Base-by-base conservation (phyloP, 495 filamentous ascomycete genomes). In the Paragyromitra xinjiangensis region DNA sequence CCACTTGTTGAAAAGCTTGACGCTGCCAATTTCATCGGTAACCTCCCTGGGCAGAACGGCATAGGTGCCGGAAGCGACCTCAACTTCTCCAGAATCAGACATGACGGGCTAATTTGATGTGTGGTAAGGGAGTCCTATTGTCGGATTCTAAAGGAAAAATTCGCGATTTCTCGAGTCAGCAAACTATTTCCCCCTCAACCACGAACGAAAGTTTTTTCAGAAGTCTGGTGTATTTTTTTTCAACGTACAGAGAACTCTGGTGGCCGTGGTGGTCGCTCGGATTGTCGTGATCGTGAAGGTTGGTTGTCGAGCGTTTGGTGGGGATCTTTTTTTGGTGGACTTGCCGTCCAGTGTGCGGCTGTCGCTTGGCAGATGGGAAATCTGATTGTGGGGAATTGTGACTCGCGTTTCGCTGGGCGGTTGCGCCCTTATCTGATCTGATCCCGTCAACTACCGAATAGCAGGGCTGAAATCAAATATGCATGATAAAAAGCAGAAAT, bases 1-100 rank as follows among this genome's bases (percentile, higher is more conserved):
- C 89, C 91, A 94, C 84, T 92, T 93, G 88, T 92, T 97, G 92
- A 99, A 99, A 78, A 99, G 92, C 91, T 97, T 97, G 84, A 96
- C 89, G 87, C 88, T 91, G 84, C 95, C 95, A 88, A 95, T 90
- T 87, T 97, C 93, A 78, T 90, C 88, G 79, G 88, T 87, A 82
- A 97, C 93, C 76, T 98, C 96, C 90, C 97, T 98, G 85, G 95
- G 95, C 82, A 99, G 92, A 84, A 95, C 90, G 81, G 91, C 91
- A 85, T 87, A 88, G 84, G 85, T 86, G 78, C 88, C 87, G 87
- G 87, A 90, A 83, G 92, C 93, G 85, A 96, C 92, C 88, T 97
- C 93, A 86, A 97, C 89, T 88, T 97, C 95, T 87, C 91, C 94
- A 87, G 86, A 89, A 86, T 98, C 95, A 91, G 94, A 97, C 95